A percentile compares a stretch with the other conserved stretches of the same genome.
Conservation (phyloP, 2,329 filamentous ascomycete genomes). For the Didymella sp. region DNA sequence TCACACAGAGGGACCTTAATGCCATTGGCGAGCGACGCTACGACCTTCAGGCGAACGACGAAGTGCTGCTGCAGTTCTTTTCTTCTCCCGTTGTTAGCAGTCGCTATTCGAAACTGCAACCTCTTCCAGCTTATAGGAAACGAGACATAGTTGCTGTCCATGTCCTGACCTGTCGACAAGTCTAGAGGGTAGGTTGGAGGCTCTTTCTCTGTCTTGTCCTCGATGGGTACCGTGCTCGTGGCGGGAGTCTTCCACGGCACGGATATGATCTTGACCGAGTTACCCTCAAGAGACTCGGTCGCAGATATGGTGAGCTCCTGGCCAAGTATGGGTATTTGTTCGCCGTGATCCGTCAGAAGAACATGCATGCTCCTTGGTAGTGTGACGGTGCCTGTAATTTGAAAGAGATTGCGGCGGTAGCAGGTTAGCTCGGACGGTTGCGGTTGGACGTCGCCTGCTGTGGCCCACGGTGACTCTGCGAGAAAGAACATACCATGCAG, state of each 20-base stretch:
- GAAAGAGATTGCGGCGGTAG: constrained; percentile 94
- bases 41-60: constrained; percentile 83
- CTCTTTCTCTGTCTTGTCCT: constrained; percentile 80
- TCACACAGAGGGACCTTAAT: constrained; percentile 82
- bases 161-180: constrained; percentile 68
- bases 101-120: constrained; percentile 91
- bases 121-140: constrained; percentile 95
- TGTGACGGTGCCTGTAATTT: constrained; percentile 89
- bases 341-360: constrained; percentile 81
- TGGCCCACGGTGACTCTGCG: constrained; percentile 75
- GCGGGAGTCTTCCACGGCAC: constrained; percentile 98
- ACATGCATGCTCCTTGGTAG: constrained; percentile 79
- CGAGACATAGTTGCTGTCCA: constrained; percentile 83
- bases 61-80: constrained; percentile 98
- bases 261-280: constrained; percentile 90
- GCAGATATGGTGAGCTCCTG: constrained; percentile 91
- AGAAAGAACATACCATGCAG: constrained; percentile 90
- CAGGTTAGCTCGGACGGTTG: constrained; percentile 84
- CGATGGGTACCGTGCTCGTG: constrained; percentile 72
- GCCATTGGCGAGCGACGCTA: constrained; percentile 84
- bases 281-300: constrained; percentile 92
- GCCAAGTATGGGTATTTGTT: constrained; percentile 79
- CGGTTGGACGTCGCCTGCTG: constrained; percentile 62
- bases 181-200: constrained; percentile 81
- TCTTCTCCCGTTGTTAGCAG: constrained; percentile 91